Evolutionary conservation across 495 filamentous ascomycete species (phyloP), one percentile per base, ranked within the genome.

Genomic region (Jackrogersella multiformis): DNA sequence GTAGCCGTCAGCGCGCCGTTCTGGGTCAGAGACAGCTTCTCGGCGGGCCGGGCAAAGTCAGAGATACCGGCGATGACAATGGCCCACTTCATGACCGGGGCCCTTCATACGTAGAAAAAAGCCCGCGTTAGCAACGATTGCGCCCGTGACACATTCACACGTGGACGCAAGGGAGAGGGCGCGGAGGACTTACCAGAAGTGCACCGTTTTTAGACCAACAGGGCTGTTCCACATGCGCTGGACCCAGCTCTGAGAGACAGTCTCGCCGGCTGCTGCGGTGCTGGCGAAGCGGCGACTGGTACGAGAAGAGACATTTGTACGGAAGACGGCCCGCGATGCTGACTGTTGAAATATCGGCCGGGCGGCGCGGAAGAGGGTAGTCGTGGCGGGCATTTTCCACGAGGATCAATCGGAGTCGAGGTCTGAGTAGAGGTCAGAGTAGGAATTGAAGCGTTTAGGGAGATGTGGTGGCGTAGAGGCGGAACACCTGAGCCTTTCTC

Each of bases 61-160:
- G 91, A 86, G 79, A 96, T 85, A 75, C 95, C 95, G 61, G 96
- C 91, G 64, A 99, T 82, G 77, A 97, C 95, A 67, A 99, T 79
- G 66, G 81, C 86, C 95, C 95, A 99, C 89, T 97, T 99, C 91
- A 97, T 96, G 32, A 99, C 88, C 28, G 94, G 94, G 21, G 94
- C 95, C 93, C 92, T 94, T 26, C 10, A 12, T n/a, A 18, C 12
- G 59, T 13, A 30, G 51, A 38, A 5, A 7, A 2, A 23, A 10
- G 4, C 8, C n/a, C n/a, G n/a, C 10, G 56, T 66, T 35, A 66
- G 34, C 7, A 20, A 54, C 20, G 18, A 13, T 44, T 44, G 62
- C 32, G 41, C 55, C 24, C 55, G 45, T 54, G 49, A 35, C 46
- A 44, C 9, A n/a, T 21, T 4, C 12, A 7, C 7, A 16, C 8